These are phyloP conservation scores for Esteya vermicola DNA, from an alignment of 2,329 filamentous ascomycete species.

Conservation along the genomic window DNA sequence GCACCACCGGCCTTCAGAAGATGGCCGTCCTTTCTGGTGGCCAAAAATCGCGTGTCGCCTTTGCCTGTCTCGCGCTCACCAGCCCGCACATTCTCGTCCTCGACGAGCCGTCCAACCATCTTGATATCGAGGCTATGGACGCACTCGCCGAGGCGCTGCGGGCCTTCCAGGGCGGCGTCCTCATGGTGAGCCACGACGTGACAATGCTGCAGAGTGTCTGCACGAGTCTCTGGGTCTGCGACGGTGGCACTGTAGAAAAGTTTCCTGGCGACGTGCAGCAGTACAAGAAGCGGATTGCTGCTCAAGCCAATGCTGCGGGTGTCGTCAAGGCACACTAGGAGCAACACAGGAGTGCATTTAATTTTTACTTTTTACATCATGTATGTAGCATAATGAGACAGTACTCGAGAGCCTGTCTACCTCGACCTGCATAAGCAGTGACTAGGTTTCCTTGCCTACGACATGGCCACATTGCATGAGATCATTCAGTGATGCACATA, in stretches of 20 bases:
- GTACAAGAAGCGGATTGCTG: constrained; percentile 92
- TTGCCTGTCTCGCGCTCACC: constrained; percentile 84
- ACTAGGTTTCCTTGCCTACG: no score
- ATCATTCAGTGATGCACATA: no score
- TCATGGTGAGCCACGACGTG: constrained; percentile 99
- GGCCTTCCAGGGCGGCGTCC: constrained; percentile 81
- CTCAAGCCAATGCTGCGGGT: constrained; percentile 76
- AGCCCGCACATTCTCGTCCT: constrained; percentile 96
- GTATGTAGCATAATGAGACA: no score
- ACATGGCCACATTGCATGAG: no score
- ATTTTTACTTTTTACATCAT: no score
- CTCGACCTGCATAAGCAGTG: no score
- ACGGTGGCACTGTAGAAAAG: constrained; percentile 85
- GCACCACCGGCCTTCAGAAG: constrained; percentile 91
- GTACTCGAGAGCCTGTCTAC: no score
- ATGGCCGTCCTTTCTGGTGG: constrained; percentile 90
- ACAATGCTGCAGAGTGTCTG: constrained; percentile 97
- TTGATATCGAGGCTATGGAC: constrained; percentile 99
- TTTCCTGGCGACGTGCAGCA: constrained; percentile 90
- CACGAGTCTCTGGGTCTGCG: constrained; percentile 90
- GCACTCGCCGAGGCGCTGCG: constrained; percentile 72
- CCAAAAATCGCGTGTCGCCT: constrained; percentile 96
- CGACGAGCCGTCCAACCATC: constrained; percentile 95
- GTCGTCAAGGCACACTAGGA: constrained; percentile 55
- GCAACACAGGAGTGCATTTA: not conserved